Percentiles rank a stretch among this genome's conserved stretches.
These are phyloP conservation scores for Phytophthora pinifolia DNA, from an alignment of 352 stramenopile genomes.

Conservation along the genomic window DNA sequence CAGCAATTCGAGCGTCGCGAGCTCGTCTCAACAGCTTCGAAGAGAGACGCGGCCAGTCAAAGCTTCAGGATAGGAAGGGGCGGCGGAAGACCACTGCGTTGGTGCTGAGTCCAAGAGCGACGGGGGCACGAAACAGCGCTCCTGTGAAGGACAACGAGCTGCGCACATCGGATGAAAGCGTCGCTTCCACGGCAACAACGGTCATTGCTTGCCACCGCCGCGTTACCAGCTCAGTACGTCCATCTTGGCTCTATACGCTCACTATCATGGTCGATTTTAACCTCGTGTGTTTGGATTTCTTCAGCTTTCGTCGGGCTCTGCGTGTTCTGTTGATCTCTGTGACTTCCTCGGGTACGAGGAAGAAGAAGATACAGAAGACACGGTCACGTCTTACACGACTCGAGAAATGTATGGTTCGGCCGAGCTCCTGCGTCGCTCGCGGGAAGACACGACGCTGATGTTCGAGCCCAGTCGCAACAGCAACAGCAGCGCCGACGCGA, in stretches of 20 bases:
- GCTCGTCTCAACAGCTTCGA: conserved; percentile 37
- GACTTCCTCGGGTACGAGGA: conserved; percentile 66
- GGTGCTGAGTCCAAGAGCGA: conserved; percentile 9
- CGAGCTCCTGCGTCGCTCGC: conserved; percentile 24
- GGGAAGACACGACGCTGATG: conserved; percentile 24
- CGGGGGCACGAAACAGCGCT: conserved; percentile 6
- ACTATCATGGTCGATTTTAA: not conserved
- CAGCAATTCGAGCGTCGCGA: conserved; percentile 48
- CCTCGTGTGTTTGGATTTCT: not conserved
- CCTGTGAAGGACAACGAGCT: conserved; percentile 32
- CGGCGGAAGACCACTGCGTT: conserved; percentile 19
- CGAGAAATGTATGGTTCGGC: conserved; percentile 35
- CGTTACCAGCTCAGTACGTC: conserved; percentile 57
- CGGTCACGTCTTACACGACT: conserved; percentile 44
- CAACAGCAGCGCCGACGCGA: conserved; percentile 6
- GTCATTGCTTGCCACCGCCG: conserved; percentile 53
- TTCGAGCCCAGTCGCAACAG: conserved; percentile 14
- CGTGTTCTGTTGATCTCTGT: conserved; percentile 43
- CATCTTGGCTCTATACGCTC: not conserved
- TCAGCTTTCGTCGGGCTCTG: conserved; percentile 31
- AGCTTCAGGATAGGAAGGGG: conserved; percentile 9
- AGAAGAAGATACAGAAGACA: conserved; percentile 34
- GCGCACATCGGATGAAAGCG: conserved; percentile 45
- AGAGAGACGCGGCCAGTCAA: conserved; percentile 1
- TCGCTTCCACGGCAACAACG: conserved; percentile 65